Base-by-base conservation (phyloP, 345 rosid species). In the Aquilaria malaccensis region DNA sequence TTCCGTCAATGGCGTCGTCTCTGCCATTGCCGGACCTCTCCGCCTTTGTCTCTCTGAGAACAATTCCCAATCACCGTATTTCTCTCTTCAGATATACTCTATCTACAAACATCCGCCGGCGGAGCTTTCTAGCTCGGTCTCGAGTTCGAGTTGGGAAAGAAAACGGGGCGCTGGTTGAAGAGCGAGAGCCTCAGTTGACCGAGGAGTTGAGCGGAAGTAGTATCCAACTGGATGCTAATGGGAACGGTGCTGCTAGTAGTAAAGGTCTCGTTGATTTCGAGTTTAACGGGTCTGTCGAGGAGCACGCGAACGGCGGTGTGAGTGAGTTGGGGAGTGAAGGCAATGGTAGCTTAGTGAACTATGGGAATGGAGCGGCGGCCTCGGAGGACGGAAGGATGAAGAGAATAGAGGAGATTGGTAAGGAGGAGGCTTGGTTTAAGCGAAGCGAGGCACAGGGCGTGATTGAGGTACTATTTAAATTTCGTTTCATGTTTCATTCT, bases 341-440 rank as follows among this genome's bases (percentile, higher is more conserved):
- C 43, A 81, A 83, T 71, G 91, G 90, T 56, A 80, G 86, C 69
- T 76, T 86, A 77, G 76, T 67, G 70, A 83, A 79, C 83, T 84
- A 84, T 62, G 86, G 88, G 14, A 81, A 74, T 32, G 81, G 77
- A 30, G 63, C 64, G 58, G 67, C 61, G 48, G 72, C 61, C 50
- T 49, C 32, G 46, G 55, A 93, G 72, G 90, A 76, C 63, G 80
- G 67, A 52, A 83, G 97, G 87, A 79, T 83, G 80, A 90, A 76
- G 84, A 83, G 96, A 66, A 82, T 94, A 11, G 99, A 94, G 72
- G 95, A 90, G 67, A 88, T 94, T 32, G 99, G 99, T 65, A 85
- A 86, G 74, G 99, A 94, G 58, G 96, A 87, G 13, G 96, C 95
- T 33, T 94, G 99, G 99, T 94, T 94, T 76, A 90, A 84, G 75